phyloP scores from a whole-genome alignment of 2,329 filamentous ascomycete species.

The Penicillium brasilianum region DNA sequence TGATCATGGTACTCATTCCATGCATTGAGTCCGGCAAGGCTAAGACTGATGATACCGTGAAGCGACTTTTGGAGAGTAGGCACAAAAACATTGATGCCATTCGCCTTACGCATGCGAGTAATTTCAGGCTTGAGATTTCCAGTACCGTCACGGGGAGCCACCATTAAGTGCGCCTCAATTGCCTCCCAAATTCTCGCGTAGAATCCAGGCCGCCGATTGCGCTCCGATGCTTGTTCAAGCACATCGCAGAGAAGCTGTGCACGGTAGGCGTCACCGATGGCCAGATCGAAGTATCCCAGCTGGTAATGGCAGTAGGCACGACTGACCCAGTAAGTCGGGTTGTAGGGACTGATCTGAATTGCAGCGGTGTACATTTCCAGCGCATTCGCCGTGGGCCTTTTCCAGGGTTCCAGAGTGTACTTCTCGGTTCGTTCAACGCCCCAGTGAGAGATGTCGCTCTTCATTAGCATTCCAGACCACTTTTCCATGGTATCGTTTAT shows the following conservation, averaged over 20 bases:
- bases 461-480: constrained; percentile 28
- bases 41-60: constrained; percentile 38
- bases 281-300: constrained; percentile 41
- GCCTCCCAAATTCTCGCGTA: constrained; percentile 39
- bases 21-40: constrained; percentile 37
- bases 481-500: constrained; percentile 26
- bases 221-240: constrained; percentile 26
- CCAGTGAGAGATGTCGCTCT: constrained; percentile 37
- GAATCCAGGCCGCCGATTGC: constrained; percentile 35
- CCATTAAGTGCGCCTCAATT: constrained; percentile 40
- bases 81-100: constrained; percentile 39
- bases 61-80: constrained; percentile 35
- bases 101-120: constrained; percentile 26
- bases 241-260: constrained; percentile 42
- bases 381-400: constrained; percentile 14
- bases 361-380: constrained; percentile 46
- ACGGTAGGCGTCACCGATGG: constrained; percentile 45
- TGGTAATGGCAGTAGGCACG: constrained; percentile 44
- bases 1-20: constrained; percentile 37
- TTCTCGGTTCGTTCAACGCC: constrained; percentile 26
- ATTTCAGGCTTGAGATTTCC: constrained; percentile 20
- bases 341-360: constrained; percentile 43
- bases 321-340: constrained; percentile 45
- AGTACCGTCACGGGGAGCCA: constrained; percentile 14
- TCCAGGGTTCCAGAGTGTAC: constrained; percentile 24